A percentile compares a stretch with the other conserved stretches of the same genome.
These are phyloP conservation scores for Saccharomyces hybrid DNA, from an alignment of 1,139 yeast species.

Conservation along the genomic window DNA sequence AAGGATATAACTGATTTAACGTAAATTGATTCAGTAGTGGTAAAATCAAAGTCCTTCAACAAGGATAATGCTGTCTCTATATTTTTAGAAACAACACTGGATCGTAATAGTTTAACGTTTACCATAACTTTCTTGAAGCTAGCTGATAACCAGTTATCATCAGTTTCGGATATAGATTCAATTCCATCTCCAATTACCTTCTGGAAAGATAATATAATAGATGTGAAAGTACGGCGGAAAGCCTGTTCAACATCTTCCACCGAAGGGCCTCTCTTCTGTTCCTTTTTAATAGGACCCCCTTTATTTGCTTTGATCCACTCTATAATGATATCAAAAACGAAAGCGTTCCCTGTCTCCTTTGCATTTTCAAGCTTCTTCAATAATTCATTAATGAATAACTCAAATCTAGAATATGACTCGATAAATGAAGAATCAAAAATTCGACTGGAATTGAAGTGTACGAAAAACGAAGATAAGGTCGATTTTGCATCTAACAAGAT, in stretches of 20 bases:
- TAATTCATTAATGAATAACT: conserved; percentile 18
- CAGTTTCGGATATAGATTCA: conserved; percentile 40
- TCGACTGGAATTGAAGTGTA: conserved; percentile 6
- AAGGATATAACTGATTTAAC: conserved; percentile 43
- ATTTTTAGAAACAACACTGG: conserved; percentile 26
- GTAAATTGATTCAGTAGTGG: conserved; percentile 29
- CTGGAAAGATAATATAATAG: conserved; percentile 64
- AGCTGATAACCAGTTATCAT: conserved; percentile 56
- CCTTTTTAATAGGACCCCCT: not conserved
- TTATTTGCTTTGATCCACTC: conserved; percentile 27
- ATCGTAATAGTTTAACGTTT: conserved; percentile 37
- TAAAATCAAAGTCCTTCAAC: conserved; percentile 34
- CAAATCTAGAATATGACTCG: conserved; percentile 25
- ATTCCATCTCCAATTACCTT: conserved; percentile 38
- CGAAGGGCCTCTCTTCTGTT: conserved; percentile 9
- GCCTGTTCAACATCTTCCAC: conserved; percentile 41
- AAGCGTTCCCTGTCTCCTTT: conserved; percentile 34
- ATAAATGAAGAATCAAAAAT: conserved; percentile 16
- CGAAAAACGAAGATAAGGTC: not conserved
- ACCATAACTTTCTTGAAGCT: conserved; percentile 41
- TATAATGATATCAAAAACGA: conserved; percentile 45
- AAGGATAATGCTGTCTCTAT: conserved; percentile 33
- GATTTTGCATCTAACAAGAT: conserved; percentile 1
- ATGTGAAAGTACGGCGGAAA: conserved; percentile 49
- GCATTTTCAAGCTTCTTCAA: conserved; percentile 26